Base-by-base conservation (phyloP, 768 basidiomycete species). In the Trametes gibbosa region DNA sequence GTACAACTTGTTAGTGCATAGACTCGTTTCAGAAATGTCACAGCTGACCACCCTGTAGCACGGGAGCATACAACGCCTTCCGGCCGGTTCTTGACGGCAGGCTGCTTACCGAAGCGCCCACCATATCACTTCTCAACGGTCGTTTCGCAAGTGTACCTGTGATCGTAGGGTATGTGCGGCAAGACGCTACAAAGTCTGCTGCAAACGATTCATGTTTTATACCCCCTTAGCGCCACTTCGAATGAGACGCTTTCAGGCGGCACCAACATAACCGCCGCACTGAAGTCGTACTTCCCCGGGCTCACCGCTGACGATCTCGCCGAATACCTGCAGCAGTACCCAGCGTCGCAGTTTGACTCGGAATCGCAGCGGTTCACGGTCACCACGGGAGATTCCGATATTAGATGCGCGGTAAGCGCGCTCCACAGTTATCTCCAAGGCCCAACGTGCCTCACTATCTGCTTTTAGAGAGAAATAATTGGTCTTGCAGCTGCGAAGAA, bases 201-300 rank as follows among this genome's bases (percentile, higher is more conserved):
- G 19, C 13, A 5, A 2, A 35, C 19, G 7, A 7, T 29, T 37
- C 41, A n/a, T 34, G 40, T 10, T n/a, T 37, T 2, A 14, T 10
- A 14, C 35, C 14, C 4, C 5, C 34, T 14, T 52, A 74, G 85
- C 2, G 73, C 84, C 0, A 84, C 83, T 2, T 81, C 83, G 7
- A 85, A 88, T 50, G 84, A 87, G 65, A 83, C 85, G 1, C 68
- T 82, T 34, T 75, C 79, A 3, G 71, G 75, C 12, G 78, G 79
- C 2, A 63, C 62, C 16, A 70, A 76, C 49, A 70, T 83, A 37
- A 59, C 70, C 1, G 47, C 74, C 1, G 75, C 76, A 5, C 63
- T 83, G 34, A 67, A 74, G 29, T 25, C 52, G 1, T 80, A 73
- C 64, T 84, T 80, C 70, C 83, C 84, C 0, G 68, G 68, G 7